Evolutionary conservation across 169 alveolate species (phyloP), one percentile per base, ranked within the genome.

Genomic region (Amoebophrya sp.): DNA sequence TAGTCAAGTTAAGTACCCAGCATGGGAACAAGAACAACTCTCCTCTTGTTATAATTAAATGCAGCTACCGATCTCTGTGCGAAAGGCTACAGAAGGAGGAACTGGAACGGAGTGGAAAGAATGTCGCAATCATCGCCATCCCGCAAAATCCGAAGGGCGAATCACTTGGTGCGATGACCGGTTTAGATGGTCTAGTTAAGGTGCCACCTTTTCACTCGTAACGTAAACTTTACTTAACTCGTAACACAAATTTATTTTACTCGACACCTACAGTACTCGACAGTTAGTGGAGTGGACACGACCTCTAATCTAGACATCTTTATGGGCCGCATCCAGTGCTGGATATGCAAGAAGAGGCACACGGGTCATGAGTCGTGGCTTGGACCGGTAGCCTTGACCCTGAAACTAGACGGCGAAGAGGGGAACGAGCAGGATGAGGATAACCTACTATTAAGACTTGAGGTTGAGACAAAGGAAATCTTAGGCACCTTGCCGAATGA

Each of bases 81-180:
- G 83, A 65, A 6, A 6, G 83, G 83, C 2, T 65, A 26, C 33
- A 65, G 2, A 29, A 65, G 83, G 83, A 65, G 33, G 33, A 65
- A 18, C 2, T 6, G 83, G 83, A 65, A 36, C 12, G 33, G 83
- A 0, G 2, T 0, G 83, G 83, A 10, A 65, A 65, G 26, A 65
- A 65, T 36, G n/a, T 65, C 2, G 83, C 38, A 36, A 29, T 65
- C 36, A 65, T 65, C 33, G 39, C 83, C 36, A 36, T 65, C 2
- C 83, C 83, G 83, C 18, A 65, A 36, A 65, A 65, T 36, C 83
- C 83, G 83, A 65, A 65, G 83, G 83, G 83, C 38, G 83, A 65
- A 18, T 65, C 83, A 1, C 83, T 65, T 0, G 83, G 83, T 6
- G 83, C 83, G 26, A 1, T 65, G 2, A 65, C 83, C 83, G 83